phyloP scores from a whole-genome alignment of 208 protist genomes.

The Trypanosoma melophagium region DNA sequence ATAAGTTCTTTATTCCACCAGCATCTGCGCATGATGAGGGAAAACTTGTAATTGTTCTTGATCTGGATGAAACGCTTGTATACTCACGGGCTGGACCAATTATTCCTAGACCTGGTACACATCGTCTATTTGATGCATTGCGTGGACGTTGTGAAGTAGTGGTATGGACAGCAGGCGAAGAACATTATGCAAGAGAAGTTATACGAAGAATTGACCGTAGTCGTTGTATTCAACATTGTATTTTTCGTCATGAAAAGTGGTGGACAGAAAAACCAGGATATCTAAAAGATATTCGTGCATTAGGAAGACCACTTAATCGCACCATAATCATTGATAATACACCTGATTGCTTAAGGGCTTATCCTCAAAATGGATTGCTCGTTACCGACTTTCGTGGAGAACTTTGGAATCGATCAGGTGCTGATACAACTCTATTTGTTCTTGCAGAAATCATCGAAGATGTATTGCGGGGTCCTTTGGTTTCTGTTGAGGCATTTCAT shows the following conservation, averaged over 20 bases:
- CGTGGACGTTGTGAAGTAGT: constrained; percentile 61
- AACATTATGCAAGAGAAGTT: constrained; percentile 56
- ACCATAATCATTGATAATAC: constrained; percentile 35
- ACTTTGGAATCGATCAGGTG: background rate
- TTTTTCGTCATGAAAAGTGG: constrained; percentile 34
- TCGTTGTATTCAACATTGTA: constrained; percentile 32
- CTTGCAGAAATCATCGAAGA: constrained; percentile 38
- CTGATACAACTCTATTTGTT: constrained; percentile 36
- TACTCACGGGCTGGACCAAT: constrained; percentile 57
- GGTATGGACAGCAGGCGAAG: constrained; percentile 68
- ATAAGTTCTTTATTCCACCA: constrained; percentile 53
- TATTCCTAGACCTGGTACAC: constrained; percentile 46
- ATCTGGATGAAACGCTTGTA: constrained; percentile 85
- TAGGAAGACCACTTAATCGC: constrained; percentile 29
- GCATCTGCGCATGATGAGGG: constrained; percentile 41
- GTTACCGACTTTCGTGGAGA: constrained; percentile 29
- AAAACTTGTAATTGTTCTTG: constrained; percentile 70
- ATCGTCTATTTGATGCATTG: constrained; percentile 48
- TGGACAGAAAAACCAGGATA: constrained; percentile 27
- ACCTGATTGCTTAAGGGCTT: constrained; percentile 27
- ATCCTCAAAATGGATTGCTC: constrained; percentile 31
- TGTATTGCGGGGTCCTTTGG: constrained; percentile 13
- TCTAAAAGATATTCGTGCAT: constrained; percentile 28
- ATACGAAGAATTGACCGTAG: constrained; percentile 25
- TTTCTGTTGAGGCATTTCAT: constrained; percentile 27